Conservation (phyloP, 768 basidiomycete genomes). For the Strobilomyces confusus region DNA sequence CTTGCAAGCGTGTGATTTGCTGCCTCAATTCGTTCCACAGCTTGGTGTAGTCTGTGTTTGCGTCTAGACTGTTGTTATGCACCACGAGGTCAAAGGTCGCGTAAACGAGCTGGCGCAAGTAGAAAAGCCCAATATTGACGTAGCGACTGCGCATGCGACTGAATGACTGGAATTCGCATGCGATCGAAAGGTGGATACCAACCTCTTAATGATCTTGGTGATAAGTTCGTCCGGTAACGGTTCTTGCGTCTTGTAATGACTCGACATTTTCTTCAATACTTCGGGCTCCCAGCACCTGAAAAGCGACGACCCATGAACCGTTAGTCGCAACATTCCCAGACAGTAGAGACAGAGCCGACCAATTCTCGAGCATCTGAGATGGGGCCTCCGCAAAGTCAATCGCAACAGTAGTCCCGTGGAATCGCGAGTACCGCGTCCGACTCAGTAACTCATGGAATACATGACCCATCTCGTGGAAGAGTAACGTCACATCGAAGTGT, state of each 20-base stretch:
- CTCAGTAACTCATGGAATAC: constrained; percentile 66
- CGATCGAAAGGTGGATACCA: not conserved
- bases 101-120: constrained; percentile 66
- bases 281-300: constrained; percentile 74
- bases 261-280: constrained; percentile 68
- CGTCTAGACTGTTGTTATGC: constrained; percentile 38
- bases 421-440: constrained; percentile 63
- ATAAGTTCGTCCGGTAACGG: constrained; percentile 65
- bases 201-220: constrained; percentile 75
- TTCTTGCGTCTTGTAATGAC: constrained; percentile 71
- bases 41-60: constrained; percentile 56
- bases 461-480: constrained; percentile 87
- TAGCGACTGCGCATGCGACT: constrained; percentile 47
- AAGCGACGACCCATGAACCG: not conserved
- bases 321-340: not conserved
- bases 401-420: constrained; percentile 78
- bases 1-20: constrained; percentile 62
- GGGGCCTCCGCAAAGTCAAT: constrained; percentile 85
- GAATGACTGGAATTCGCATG: not conserved
- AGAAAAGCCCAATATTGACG: constrained; percentile 75
- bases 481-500: constrained; percentile 79
- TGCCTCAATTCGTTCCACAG: constrained; percentile 73
- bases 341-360: constrained; percentile 38
- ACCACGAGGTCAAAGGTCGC: constrained; percentile 28
- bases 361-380: constrained; percentile 91